Base-by-base conservation (phyloP, 2,329 filamentous ascomycete species). In the Fonsecaea pedrosoi region DNA sequence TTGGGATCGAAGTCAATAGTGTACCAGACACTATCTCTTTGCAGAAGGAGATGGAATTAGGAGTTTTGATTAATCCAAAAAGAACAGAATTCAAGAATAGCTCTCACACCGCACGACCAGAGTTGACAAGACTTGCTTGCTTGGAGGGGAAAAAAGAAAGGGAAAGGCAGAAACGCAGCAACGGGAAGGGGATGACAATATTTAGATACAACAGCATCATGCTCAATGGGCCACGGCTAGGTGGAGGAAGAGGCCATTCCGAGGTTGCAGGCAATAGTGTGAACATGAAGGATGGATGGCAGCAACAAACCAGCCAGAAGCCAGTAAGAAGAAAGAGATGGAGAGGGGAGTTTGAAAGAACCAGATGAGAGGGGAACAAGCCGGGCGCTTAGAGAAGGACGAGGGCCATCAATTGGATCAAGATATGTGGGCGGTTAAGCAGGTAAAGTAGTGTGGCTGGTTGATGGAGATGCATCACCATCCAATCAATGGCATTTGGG, bases 61-160 rank as follows among this genome's bases (percentile, higher is more conserved):
- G 48, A 55, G 35, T 34, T 32, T 30, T n/a, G 38, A n/a, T n/a
- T 55, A 54, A 57, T 15, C 42, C 60, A 53, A 62, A 68, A 67
- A 69, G 60, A 61, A 64, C 62, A 66, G 66, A 62, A 58, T 68
- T 68, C 67, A 69, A 60, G 70, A 71, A 72, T 71, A 72, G 70
- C 68, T 71, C 67, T 65, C 67, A 45, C 48, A 67, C 68, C 61
- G 64, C 56, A 67, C 66, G 62, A 70, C 61, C 65, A 69, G 57
- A 71, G 72, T 72, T 73, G 67, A 73, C 70, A 73, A 73, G 71
- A 66, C 71, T 73, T 73, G 71, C 71, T 73, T 73, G 71, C 66
- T 65, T 71, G 2, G 70, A 62, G 64, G 57, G 25, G 25, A 25
- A 25, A 50, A 69, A 70, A 61, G 68, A 66, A 69, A 64, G 48